These are phyloP conservation scores for Entomortierella beljakovae DNA, from an alignment of 192 early-diverging fungal species.

Conservation along the genomic window DNA sequence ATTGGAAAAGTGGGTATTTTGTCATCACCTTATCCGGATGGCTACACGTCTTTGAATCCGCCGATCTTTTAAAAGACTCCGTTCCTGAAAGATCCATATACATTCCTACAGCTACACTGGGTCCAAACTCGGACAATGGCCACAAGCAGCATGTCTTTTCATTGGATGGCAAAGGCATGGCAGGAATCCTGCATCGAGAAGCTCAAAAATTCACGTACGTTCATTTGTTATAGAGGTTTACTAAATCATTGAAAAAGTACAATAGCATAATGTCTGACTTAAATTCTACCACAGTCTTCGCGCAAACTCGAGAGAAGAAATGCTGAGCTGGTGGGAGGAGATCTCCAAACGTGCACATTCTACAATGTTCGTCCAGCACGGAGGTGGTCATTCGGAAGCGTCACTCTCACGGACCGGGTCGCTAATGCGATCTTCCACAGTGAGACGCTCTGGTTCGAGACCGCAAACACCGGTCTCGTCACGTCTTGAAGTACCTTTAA, in stretches of 20 bases:
- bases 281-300: slow-evolving; percentile 12
- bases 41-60: slow-evolving; percentile 55
- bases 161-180: slow-evolving; percentile 41
- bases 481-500: neutral
- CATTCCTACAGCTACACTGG: slow-evolving; percentile 45
- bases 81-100: slow-evolving; percentile 57
- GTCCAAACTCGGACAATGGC: slow-evolving; percentile 25
- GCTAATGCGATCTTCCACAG: neutral
- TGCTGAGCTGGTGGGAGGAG: slow-evolving; percentile 42
- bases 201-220: slow-evolving; percentile 43
- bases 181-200: slow-evolving; percentile 43
- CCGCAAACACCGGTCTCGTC: neutral
- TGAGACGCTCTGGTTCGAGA: neutral
- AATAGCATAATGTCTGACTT: neutral
- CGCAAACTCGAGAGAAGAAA: slow-evolving; percentile 45
- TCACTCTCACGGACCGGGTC: slow-evolving; percentile 16
- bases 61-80: slow-evolving; percentile 22
- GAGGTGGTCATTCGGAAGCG: neutral
- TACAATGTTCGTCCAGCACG: slow-evolving; percentile 10
- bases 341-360: slow-evolving; percentile 33
- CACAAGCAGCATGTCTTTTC: slow-evolving; percentile 47
- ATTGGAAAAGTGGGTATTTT: slow-evolving; percentile 58
- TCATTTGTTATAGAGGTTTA: neutral
- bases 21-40: slow-evolving; percentile 57
- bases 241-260: too few relatives aligned